Percentiles rank a stretch among this genome's conserved stretches.
phyloP scores from a whole-genome alignment of 225 moss, liverwort and hornwort species.

The Neckera pumila region DNA sequence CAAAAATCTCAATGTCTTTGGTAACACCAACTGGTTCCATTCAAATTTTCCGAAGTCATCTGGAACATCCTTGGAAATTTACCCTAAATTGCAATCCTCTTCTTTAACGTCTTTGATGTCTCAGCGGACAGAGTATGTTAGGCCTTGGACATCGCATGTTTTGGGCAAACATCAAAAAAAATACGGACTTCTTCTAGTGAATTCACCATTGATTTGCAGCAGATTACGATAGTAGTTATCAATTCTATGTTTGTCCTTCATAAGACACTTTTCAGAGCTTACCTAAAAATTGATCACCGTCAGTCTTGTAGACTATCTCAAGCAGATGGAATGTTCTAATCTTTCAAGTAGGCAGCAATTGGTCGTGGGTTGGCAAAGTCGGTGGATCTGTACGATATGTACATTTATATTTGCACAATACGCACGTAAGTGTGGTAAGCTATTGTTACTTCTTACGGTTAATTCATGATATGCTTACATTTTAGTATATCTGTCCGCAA shows the following conservation, averaged over 20 bases:
- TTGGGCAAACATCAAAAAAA: too few relatives aligned
- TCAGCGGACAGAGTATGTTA: too few relatives aligned
- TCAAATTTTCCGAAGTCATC: too few relatives aligned
- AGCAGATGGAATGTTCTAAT: constrained; percentile 1
- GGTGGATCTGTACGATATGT: constrained; percentile 75
- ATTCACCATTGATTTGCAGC: neutral
- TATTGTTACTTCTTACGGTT: constrained; percentile 9
- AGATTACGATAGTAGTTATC: neutral
- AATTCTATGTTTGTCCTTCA: neutral
- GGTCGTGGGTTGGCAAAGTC: constrained; percentile 80
- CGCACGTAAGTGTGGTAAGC: constrained; percentile 95
- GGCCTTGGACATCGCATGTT: too few relatives aligned
- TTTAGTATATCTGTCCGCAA: neutral
- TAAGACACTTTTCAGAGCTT: neutral
- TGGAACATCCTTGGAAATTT: too few relatives aligned
- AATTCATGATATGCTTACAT: neutral
- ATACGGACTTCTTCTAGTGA: too few relatives aligned
- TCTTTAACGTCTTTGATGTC: too few relatives aligned
- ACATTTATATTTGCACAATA: constrained; percentile 60
- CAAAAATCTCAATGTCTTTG: too few relatives aligned
- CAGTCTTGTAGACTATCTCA: neutral
- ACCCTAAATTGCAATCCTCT: too few relatives aligned
- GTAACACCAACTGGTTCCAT: too few relatives aligned
- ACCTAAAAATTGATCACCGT: neutral
- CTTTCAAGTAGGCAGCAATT: constrained; percentile 59